phyloP scores from a whole-genome alignment of 2,329 filamentous ascomycete species.

The Cercospora sp. region DNA sequence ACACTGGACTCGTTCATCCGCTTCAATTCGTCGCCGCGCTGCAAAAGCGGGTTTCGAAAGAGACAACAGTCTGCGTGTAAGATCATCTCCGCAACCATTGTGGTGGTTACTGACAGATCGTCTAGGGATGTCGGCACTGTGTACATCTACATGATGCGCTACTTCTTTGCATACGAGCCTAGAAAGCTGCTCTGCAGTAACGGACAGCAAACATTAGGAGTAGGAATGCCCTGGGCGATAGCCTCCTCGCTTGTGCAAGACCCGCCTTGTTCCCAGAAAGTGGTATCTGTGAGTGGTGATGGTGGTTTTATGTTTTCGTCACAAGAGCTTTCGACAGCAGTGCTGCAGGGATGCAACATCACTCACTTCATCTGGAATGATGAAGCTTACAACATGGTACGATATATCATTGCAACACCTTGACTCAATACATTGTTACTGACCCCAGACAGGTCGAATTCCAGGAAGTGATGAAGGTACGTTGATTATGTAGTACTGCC shows the following conservation, averaged over 20 bases:
- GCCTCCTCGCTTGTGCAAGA: slow-evolving; percentile 47
- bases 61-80: slow-evolving; percentile 44
- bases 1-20: slow-evolving; percentile 45
- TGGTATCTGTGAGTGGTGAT: slow-evolving; percentile 49
- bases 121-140: slow-evolving; percentile 48
- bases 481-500: not conserved
- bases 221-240: slow-evolving; percentile 53
- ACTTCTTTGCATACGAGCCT: slow-evolving; percentile 49
- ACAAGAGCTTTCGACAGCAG: slow-evolving; percentile 50
- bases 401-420: slow-evolving; percentile 16
- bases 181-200: slow-evolving; percentile 50
- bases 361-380: slow-evolving; percentile 56
- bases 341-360: slow-evolving; percentile 51
- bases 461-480: slow-evolving; percentile 50
- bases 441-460: slow-evolving; percentile 42
- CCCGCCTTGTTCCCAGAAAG: slow-evolving; percentile 47
- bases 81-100: too few species aligned
- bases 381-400: slow-evolving; percentile 50
- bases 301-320: slow-evolving; percentile 54
- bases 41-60: slow-evolving; percentile 43
- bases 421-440: not conserved
- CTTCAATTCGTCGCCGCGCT: slow-evolving; percentile 49
- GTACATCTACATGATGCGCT: slow-evolving; percentile 53
- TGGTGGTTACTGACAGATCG: slow-evolving; percentile 7
- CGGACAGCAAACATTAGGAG: slow-evolving; percentile 53